phyloP scores from a whole-genome alignment of 2,329 filamentous ascomycete species.

The Trichothecium sympodiale region DNA sequence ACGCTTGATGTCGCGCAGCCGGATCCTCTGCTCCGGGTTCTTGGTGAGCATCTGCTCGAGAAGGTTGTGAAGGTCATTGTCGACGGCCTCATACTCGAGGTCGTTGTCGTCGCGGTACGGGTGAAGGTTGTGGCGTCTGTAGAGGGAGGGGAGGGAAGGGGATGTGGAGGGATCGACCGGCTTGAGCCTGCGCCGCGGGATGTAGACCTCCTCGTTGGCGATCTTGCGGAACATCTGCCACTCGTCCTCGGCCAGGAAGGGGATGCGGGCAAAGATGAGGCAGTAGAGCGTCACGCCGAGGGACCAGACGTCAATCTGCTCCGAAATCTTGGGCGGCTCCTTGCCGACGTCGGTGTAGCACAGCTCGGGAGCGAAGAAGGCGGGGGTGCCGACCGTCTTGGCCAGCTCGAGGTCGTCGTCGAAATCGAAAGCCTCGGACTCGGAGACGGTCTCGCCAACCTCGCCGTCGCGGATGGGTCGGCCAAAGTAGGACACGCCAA shows the following conservation, averaged over 20 bases:
- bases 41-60: conserved; percentile 73
- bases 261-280: conserved; percentile 85
- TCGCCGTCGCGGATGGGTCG: conserved; percentile 77
- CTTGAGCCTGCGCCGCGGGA: conserved; percentile 71
- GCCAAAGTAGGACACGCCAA: conserved; percentile 95
- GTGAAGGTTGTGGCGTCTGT: conserved; percentile 46
- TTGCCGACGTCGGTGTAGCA: conserved; percentile 73
- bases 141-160: conserved; percentile 41
- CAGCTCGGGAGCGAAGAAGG: conserved; percentile 93
- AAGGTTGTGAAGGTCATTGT: conserved; percentile 69
- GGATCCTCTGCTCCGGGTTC: conserved; percentile 80
- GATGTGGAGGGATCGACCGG: conserved; percentile 55
- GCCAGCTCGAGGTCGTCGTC: conserved; percentile 94
- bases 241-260: conserved; percentile 85
- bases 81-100: conserved; percentile 75
- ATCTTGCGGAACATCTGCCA: conserved; percentile 88
- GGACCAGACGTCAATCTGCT: conserved; percentile 95
- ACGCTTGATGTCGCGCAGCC: conserved; percentile 81
- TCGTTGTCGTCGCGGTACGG: conserved; percentile 69
- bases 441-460: conserved; percentile 59
- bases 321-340: conserved; percentile 68
- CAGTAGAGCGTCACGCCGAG: conserved; percentile 93
- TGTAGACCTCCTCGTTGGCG: conserved; percentile 83
- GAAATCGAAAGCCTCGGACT: conserved; percentile 75
- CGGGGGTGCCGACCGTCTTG: conserved; percentile 94